Evolutionary conservation across 2,329 filamentous ascomycete species (phyloP), one percentile per base, ranked within the genome.

Genomic region (Hypoxylon sp.): DNA sequence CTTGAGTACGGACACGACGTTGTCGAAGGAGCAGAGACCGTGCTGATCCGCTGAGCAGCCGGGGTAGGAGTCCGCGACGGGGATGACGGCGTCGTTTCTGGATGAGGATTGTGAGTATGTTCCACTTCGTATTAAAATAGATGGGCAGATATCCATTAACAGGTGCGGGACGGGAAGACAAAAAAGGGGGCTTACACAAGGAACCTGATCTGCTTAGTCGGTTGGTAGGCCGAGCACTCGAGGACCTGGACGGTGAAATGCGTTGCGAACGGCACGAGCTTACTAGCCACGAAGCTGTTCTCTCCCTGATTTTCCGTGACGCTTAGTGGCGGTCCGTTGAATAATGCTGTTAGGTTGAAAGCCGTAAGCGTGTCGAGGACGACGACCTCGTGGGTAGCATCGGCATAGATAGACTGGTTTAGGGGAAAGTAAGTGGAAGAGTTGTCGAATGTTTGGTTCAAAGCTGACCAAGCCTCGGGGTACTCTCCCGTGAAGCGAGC

Each of bases 371-470:
- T 68, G 50, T 79, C 75, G 5, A 79, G 66, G 9, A 79, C 73
- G 19, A 78, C 77, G 8, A 83, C 81, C 69, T 83, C 81, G 67
- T 83, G 81, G 5, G 81, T 83, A 13, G 81, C 81, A 53, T 83
- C 78, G 17, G 78, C 78, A 54, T 80, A 83, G 59, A 83, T 82
- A 46, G 78, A 80, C 70, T 83, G 81, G 61, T 80, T 78, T 8
- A 83, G 77, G 1, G 81, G 81, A 70, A 83, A 83, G 73, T 78
- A 83, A 0, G 80, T 83, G 0, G 76, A 73, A 11, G 76, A 77
- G 68, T 81, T 80, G 71, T 83, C 82, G 44, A 78, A 82, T 0
- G 75, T 78, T 63, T 71, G 51, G 70, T 79, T 78, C 19, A 78
- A 70, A 3, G 76, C 72, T 3, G 77, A 79, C 44, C 65, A 65